These are phyloP conservation scores for Pleurotus salmoneostramineus DNA, from an alignment of 768 basidiomycete genomes.

Conservation along the genomic window DNA sequence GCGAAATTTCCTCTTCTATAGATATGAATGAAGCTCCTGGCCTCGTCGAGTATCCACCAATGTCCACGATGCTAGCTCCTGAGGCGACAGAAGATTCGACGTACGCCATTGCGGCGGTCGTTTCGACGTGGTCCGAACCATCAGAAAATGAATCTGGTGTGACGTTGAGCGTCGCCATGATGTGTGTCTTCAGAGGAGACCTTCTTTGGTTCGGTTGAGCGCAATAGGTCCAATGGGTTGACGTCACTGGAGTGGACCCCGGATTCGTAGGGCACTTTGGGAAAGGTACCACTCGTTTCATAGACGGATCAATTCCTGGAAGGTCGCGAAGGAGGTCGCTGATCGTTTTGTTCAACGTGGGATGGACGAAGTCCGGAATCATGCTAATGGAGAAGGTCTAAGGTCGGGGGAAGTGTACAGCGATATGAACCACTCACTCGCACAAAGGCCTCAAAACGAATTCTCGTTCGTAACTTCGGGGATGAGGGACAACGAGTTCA, in stretches of 20 bases:
- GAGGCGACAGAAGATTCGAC: slow-evolving; percentile 39
- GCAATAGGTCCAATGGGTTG: slow-evolving; percentile 48
- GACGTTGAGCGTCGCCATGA: slow-evolving; percentile 92
- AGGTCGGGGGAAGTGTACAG: not conserved
- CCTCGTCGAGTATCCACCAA: slow-evolving; percentile 92
- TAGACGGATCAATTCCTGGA: slow-evolving; percentile 33
- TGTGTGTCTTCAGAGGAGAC: slow-evolving; percentile 40
- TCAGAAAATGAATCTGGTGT: slow-evolving; percentile 98
- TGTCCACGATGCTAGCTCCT: slow-evolving; percentile 80
- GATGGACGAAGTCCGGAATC: slow-evolving; percentile 72
- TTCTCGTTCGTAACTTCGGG: slow-evolving; percentile 76
- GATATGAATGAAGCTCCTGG: slow-evolving; percentile 71
- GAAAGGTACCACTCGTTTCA: slow-evolving; percentile 76
- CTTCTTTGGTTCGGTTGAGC: slow-evolving; percentile 11
- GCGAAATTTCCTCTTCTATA: slow-evolving; percentile 60
- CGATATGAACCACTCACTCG: slow-evolving; percentile 56
- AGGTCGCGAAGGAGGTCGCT: slow-evolving; percentile 40
- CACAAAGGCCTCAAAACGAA: slow-evolving; percentile 86
- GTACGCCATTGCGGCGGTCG: slow-evolving; percentile 53
- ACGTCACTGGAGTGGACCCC: slow-evolving; percentile 38
- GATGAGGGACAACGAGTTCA: slow-evolving; percentile 85
- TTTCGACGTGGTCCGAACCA: slow-evolving; percentile 54
- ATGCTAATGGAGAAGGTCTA: slow-evolving; percentile 47
- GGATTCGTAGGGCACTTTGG: slow-evolving; percentile 46
- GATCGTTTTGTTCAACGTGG: slow-evolving; percentile 45